These are phyloP conservation scores for Camelina hispida DNA, from an alignment of 345 rosid species.

Conservation along the genomic window DNA sequence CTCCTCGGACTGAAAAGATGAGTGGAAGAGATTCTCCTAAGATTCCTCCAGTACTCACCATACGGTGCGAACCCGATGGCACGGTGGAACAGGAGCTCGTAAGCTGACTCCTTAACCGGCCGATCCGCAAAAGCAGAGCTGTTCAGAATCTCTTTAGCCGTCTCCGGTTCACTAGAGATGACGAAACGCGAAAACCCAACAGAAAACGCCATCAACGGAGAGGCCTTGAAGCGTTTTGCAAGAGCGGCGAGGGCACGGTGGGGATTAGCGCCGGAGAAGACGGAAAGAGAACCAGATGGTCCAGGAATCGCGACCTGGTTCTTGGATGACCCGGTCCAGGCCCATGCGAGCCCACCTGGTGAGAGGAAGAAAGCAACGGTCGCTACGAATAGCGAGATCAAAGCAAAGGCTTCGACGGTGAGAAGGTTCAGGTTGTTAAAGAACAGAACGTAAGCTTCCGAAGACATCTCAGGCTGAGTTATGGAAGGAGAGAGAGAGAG, in stretches of 20 bases:
- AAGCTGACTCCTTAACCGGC: constrained; percentile 88
- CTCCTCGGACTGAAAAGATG: constrained; percentile 80
- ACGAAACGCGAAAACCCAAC: constrained; percentile 75
- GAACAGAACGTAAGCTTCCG: constrained; percentile 40
- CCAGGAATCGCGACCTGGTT: constrained; percentile 55
- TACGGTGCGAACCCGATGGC: constrained; percentile 91
- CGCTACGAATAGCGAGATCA: constrained; percentile 43
- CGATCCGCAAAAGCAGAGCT: constrained; percentile 85
- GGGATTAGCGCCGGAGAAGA: constrained; percentile 55
- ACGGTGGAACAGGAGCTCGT: constrained; percentile 76
- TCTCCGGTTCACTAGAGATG: constrained; percentile 71
- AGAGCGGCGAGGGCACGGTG: constrained; percentile 62
- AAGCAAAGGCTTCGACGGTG: constrained; percentile 46
- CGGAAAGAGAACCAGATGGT: constrained; percentile 55
- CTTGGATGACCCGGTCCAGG: constrained; percentile 37
- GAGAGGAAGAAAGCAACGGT: constrained; percentile 49
- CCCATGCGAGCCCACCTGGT: constrained; percentile 83
- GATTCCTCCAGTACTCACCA: constrained; percentile 88
- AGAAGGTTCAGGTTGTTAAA: constrained; percentile 24
- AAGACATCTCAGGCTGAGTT: constrained; percentile 44
- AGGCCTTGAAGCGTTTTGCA: constrained; percentile 48
- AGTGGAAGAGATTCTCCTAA: constrained; percentile 78
- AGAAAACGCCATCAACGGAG: constrained; percentile 76
- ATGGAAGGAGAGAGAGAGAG: background rate
- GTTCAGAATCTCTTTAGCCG: constrained; percentile 73